Base-by-base conservation (phyloP, 306 rosid genomes). In the Castanopsis chinensis region DNA sequence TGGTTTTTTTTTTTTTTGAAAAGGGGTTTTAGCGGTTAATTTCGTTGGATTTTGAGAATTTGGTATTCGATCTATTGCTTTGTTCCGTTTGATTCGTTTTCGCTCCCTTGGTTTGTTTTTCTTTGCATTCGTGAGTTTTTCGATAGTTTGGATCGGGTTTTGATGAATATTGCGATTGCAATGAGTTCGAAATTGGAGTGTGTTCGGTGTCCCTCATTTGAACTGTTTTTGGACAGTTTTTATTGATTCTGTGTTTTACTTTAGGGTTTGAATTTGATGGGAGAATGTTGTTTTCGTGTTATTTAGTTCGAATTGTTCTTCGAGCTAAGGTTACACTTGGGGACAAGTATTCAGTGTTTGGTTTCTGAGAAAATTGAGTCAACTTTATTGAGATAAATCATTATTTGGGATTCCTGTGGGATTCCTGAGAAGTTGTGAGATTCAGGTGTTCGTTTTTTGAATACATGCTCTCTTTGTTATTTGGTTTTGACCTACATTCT, bases 61-160 rank as follows among this genome's bases (percentile, higher is more conserved):
- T 71, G 85, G 83, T 82, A 67, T 78, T 88, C 88, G 98, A 93
- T 96, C 96, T 90, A 83, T 80, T 76, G 82, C 75, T 80, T 82
- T 72, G 76, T 49, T 27, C 45, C 60, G 53, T 35, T 83, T 37
- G 76, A 81, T 85, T 86, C 84, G 76, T 23, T 64, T 81, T 17
- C 72, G 25, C 45, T 2, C 58, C 83, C 35, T 82, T 78, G 72
- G 58, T 72, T 37, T 37, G 43, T 37, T 37, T 28, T 28, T 28
- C 2, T 72, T 23, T 79, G 76, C 72, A 61, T 76, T 49, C 74
- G 8, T 80, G 75, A 73, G 55, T 65, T 77, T 74, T 70, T 68
- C 25, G 33, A 49, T 6, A 49, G 19, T 72, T 69, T 72, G 72
- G 83, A 80, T 81, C 69, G 57, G 58, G 25, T 59, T 72, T 76